Evolutionary conservation across 2,329 filamentous ascomycete genomes (phyloP).

Genomic region (Aspergillus pseudoterreus): DNA sequence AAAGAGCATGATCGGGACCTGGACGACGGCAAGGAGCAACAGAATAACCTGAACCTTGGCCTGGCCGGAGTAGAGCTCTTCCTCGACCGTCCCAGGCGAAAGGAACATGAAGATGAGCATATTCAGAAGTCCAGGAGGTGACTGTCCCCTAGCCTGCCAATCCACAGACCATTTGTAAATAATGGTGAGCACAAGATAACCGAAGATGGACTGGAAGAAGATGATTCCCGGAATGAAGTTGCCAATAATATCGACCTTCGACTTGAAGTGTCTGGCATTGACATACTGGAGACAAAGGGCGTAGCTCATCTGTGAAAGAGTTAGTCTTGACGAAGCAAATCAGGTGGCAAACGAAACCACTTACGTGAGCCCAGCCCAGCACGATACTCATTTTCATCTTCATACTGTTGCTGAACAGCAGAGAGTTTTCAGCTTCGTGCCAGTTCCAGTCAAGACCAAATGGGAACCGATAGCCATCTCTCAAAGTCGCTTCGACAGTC

Average conservation of each 20-base stretch:
- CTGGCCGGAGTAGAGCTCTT: slow-evolving; percentile 76
- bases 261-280: slow-evolving; percentile 94
- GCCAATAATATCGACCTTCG: slow-evolving; percentile 90
- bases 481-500: slow-evolving; percentile 64
- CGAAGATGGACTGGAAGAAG: slow-evolving; percentile 98
- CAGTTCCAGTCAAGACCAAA: slow-evolving; percentile 95
- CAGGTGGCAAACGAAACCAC: slow-evolving; percentile 15
- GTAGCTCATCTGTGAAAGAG: slow-evolving; percentile 73
- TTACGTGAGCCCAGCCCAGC: slow-evolving; percentile 82
- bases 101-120: slow-evolving; percentile 99
- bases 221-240: slow-evolving; percentile 99
- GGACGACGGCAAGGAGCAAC: slow-evolving; percentile 74
- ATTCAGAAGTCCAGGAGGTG: slow-evolving; percentile 86
- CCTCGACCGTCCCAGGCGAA: slow-evolving; percentile 66
- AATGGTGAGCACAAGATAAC: slow-evolving; percentile 90
- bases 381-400: slow-evolving; percentile 99
- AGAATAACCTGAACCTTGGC: slow-evolving; percentile 70
- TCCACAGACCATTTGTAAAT: slow-evolving; percentile 96
- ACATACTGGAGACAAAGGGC: slow-evolving; percentile 88
- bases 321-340: slow-evolving; percentile 5
- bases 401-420: slow-evolving; percentile 96
- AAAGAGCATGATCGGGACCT: slow-evolving; percentile 88
- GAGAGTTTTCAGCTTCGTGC: slow-evolving; percentile 92
- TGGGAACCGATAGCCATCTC: slow-evolving; percentile 78
- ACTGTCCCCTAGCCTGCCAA: slow-evolving; percentile 65